phyloP scores from a whole-genome alignment of 2,329 filamentous ascomycete genomes.

The Beauveria varroae region DNA sequence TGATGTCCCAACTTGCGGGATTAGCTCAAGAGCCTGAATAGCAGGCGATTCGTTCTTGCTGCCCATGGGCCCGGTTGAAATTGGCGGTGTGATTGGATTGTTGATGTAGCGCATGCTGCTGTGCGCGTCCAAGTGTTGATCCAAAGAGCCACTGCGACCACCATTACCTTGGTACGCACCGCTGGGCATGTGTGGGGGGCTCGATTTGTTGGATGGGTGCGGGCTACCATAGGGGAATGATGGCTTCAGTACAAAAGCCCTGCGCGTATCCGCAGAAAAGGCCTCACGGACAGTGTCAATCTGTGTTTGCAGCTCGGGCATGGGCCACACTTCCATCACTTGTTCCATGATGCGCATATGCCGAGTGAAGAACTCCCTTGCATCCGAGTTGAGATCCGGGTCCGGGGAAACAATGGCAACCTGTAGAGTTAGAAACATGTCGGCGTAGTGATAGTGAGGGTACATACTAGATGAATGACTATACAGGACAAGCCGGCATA shows the following conservation, averaged over 20 bases:
- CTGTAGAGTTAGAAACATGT: conserved; percentile 35
- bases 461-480: conserved; percentile 81
- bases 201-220: conserved; percentile 53
- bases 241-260: conserved; percentile 82
- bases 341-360: conserved; percentile 92
- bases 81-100: conserved; percentile 73
- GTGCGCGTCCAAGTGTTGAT: conserved; percentile 46
- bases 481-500: conserved; percentile 87
- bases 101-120: conserved; percentile 52
- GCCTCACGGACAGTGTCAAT: conserved; percentile 84
- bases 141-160: conserved; percentile 41
- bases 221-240: conserved; percentile 84
- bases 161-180: conserved; percentile 42
- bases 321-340: conserved; percentile 75
- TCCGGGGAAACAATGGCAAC: conserved; percentile 91
- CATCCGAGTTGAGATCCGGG: conserved; percentile 75
- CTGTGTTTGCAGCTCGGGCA: conserved; percentile 83
- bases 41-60: conserved; percentile 70
- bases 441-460: not conserved
- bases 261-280: conserved; percentile 78
- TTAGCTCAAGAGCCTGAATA: conserved; percentile 65
- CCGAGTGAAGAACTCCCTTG: conserved; percentile 80
- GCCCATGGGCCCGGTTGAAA: conserved; percentile 65
- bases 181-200: conserved; percentile 48
- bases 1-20: conserved; percentile 50